Base-by-base conservation (phyloP, 495 filamentous ascomycete species). In the Extremus antarcticus region DNA sequence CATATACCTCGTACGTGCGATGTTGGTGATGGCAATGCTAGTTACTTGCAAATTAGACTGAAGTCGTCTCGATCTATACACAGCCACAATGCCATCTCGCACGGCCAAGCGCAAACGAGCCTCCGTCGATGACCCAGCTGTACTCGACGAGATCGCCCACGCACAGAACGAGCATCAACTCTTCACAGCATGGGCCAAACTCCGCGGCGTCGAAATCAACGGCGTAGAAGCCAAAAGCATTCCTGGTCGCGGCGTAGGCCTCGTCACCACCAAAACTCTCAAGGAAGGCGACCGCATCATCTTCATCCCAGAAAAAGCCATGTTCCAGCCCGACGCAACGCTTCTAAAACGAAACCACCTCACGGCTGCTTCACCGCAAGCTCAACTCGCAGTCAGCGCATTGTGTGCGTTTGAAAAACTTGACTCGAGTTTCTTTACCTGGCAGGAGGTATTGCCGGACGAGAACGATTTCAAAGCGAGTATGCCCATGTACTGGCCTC, bases 401-500 rank as follows among this genome's bases (percentile, higher is more conserved):
- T 69, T 49, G 79, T 80, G 16, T 8, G 47, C 25, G n/a, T 86
- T 23, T 86, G 91, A 57, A 17, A 7, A 7, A 8, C 29, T 13
- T 35, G 15, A 17, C 4, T 82, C 81, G 3, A 71, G 87, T 16
- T 72, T 88, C 8, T 84, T 68, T 64, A 65, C 25, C 56, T 95
- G 90, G 90, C 71, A 73, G 62, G 80, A 77, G 24, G 79, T 86
- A 7, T 82, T 86, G 73, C 90, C 90, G 0, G 73, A 70, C 0
- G 62, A 68, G 0, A 61, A 73, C 4, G 80, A 84, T 54, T 79
- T 94, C 55, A 59, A 73, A 61, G 68, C 75, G 13, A 73, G 68
- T 50, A 76, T 92, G 71, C 90, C 90, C 0, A 62, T 94, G 1
- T 66, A 83, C 25, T 94, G 88, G 88, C 71, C 74, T 0, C 11